phyloP scores from a whole-genome alignment of 192 early-diverging fungal genomes.

The Coemansia nantahalensis region DNA sequence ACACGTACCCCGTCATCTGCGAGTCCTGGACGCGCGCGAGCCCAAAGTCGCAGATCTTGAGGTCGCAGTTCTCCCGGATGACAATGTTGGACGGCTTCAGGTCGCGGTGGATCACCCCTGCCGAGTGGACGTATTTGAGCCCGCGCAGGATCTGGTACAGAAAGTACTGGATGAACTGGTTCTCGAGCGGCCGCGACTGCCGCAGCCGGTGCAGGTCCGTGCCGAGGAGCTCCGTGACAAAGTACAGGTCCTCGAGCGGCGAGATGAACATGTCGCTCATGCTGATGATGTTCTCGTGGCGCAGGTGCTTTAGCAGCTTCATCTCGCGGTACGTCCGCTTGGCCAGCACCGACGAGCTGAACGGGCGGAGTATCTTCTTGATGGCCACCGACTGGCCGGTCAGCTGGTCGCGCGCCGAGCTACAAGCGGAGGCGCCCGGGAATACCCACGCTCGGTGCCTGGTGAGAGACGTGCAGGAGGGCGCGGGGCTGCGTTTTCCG shows the following conservation, averaged over 20 bases:
- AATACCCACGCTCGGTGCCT: too few relatives aligned
- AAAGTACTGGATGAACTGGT: conserved; percentile 97
- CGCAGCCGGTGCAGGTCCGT: conserved; percentile 94
- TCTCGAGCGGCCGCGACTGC: conserved; percentile 84
- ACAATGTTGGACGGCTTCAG: conserved; percentile 97
- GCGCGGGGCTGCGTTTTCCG: too few relatives aligned
- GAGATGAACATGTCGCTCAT: conserved; percentile 93
- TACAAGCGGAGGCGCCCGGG: conserved; percentile 24
- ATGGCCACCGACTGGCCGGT: conserved; percentile 84
- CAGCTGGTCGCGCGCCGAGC: conserved; percentile 86
- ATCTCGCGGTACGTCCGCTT: conserved; percentile 96
- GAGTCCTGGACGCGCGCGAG: conserved; percentile 91
- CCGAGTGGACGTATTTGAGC: conserved; percentile 92
- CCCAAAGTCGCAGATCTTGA: conserved; percentile 99
- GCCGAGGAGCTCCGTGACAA: conserved; percentile 94
- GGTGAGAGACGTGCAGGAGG: too few relatives aligned
- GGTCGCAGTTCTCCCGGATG: conserved; percentile 96
- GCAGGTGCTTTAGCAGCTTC: conserved; percentile 87
- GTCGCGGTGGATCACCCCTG: conserved; percentile 94
- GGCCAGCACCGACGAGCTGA: conserved; percentile 85
- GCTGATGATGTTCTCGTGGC: conserved; percentile 95
- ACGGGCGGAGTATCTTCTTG: conserved; percentile 97
- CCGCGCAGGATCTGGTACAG: conserved; percentile 94
- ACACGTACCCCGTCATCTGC: conserved; percentile 98
- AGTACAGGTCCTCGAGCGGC: conserved; percentile 93